These are phyloP conservation scores for Microcyclospora pomicola DNA, from an alignment of 2,329 filamentous ascomycete species.

Conservation along the genomic window DNA sequence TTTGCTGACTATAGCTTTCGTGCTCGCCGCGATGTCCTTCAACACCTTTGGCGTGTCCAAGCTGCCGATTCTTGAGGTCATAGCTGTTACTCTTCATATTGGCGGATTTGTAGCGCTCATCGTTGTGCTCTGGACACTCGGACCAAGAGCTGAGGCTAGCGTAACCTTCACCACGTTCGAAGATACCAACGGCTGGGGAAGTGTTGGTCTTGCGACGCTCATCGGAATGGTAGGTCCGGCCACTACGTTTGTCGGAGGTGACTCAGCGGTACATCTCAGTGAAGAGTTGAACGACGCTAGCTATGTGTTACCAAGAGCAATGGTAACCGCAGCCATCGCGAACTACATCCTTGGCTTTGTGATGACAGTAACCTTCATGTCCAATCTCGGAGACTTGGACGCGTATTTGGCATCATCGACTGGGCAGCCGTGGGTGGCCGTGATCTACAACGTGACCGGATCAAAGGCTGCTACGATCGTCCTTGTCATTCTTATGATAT, in stretches of 20 bases:
- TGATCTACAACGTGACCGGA: constrained; percentile 4
- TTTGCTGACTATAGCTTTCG: constrained; percentile 2
- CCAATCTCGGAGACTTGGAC: constrained; percentile 4
- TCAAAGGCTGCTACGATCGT: background rate
- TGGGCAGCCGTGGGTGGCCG: constrained; percentile 15
- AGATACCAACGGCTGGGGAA: constrained; percentile 22
- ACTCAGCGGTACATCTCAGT: constrained; percentile 4
- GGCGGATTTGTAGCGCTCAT: constrained; percentile 39
- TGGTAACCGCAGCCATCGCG: constrained; percentile 6
- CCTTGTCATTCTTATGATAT: background rate
- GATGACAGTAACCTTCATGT: background rate
- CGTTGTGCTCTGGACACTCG: background rate
- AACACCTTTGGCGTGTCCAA: constrained; percentile 30
- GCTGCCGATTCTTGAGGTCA: constrained; percentile 33
- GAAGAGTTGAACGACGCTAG: constrained; percentile 8
- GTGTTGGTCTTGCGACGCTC: too few species aligned
- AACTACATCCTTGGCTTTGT: constrained; percentile 1
- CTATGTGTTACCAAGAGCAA: constrained; percentile 6
- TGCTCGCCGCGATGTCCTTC: constrained; percentile 19
- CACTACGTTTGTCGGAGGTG: constrained; percentile 1
- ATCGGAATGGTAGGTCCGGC: background rate
- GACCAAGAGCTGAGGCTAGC: background rate
- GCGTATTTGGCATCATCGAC: constrained; percentile 8
- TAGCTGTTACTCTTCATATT: constrained; percentile 36
- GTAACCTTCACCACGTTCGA: constrained; percentile 24